Conservation (phyloP, 2,329 filamentous ascomycete genomes). For the Tolypocladium nubicola region DNA sequence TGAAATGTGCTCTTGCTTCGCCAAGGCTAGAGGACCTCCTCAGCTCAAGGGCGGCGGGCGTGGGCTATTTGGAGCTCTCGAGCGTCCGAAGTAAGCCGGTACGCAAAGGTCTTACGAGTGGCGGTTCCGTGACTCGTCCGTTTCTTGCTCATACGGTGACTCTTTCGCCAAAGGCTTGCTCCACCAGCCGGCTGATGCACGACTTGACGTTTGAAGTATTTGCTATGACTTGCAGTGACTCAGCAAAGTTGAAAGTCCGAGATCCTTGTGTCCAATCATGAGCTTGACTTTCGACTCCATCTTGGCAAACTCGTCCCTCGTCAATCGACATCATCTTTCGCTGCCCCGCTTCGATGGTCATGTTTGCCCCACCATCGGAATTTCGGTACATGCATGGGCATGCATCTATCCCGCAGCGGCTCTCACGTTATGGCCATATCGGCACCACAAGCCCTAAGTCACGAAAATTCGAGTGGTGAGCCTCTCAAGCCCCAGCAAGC, state of each 20-base stretch:
- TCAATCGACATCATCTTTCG: neutral
- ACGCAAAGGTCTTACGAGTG: neutral
- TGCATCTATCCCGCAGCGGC: slow-evolving; percentile 13
- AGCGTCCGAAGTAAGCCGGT: neutral
- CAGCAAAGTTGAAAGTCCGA: neutral
- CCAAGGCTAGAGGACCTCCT: neutral
- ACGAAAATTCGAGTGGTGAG: slow-evolving; percentile 21
- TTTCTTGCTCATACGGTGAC: slow-evolving; percentile 5
- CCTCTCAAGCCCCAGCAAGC: slow-evolving; percentile 15
- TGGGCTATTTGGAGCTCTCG: neutral
- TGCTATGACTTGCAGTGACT: neutral
- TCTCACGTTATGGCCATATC: slow-evolving; percentile 14
- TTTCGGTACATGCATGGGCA: slow-evolving; percentile 15
- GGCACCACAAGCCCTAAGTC: slow-evolving; percentile 28
- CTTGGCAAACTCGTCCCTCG: neutral
- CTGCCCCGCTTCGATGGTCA: slow-evolving; percentile 16
- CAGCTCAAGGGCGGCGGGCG: neutral
- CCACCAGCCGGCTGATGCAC: neutral
- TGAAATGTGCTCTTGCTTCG: neutral
- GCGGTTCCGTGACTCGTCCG: neutral
- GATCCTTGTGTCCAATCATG: neutral
- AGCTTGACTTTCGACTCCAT: neutral
- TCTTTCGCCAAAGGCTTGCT: neutral
- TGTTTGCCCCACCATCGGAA: slow-evolving; percentile 8
- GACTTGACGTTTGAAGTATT: neutral